Conservation (phyloP, 257 asterid species). For the Eucommia ulmoides region DNA sequence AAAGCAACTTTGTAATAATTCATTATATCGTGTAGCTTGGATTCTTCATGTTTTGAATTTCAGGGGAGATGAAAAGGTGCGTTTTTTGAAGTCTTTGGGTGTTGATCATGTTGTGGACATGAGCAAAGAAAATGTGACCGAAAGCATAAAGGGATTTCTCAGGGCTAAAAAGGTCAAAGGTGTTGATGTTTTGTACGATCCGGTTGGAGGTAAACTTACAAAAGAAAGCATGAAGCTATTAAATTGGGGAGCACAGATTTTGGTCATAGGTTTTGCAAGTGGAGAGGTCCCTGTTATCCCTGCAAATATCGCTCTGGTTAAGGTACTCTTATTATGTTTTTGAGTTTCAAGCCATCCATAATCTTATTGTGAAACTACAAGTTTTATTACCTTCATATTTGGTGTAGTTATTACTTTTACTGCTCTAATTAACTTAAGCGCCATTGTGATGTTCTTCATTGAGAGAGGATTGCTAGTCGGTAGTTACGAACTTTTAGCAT, state of each 20-base stretch:
- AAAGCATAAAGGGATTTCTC: conserved; percentile 67
- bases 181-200: conserved; percentile 90
- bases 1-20: no score
- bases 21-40: conserved; percentile 7
- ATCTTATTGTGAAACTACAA: neutral
- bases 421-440: no score
- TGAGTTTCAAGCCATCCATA: neutral
- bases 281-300: conserved; percentile 86
- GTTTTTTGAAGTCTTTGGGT: conserved; percentile 58
- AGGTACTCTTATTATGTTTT: conserved; percentile 37
- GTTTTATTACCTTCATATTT: neutral
- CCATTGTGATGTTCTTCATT: no score
- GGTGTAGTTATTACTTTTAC: no score
- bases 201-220: conserved; percentile 89
- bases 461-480: no score
- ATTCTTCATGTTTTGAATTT: conserved; percentile 10
- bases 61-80: conserved; percentile 82
- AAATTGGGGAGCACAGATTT: conserved; percentile 93
- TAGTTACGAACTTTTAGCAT: no score
- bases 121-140: conserved; percentile 54
- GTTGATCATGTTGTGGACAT: conserved; percentile 80
- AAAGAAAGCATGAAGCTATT: conserved; percentile 67
- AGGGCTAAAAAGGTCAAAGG: conserved; percentile 71
- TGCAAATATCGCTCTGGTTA: conserved; percentile 82
- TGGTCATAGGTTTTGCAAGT: conserved; percentile 93